These are phyloP conservation scores for Vitis rupestris DNA, from an alignment of 164 flowering plant species.

Conservation along the genomic window DNA sequence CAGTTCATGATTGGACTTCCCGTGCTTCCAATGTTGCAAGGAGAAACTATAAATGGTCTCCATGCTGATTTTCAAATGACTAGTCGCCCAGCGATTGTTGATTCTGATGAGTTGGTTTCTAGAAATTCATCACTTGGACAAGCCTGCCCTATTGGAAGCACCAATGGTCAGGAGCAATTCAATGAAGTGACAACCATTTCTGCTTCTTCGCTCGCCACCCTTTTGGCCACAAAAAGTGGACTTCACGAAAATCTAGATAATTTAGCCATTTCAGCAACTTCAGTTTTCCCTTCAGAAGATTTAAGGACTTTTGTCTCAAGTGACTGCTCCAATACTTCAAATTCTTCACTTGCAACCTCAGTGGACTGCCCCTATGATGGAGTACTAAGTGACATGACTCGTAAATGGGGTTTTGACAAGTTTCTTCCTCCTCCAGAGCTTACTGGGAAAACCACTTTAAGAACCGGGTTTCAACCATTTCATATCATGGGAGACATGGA, in stretches of 20 bases:
- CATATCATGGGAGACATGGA: slow-evolving; percentile 21
- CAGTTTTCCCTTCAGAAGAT: slow-evolving; percentile 29
- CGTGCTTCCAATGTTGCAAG: slow-evolving; percentile 29
- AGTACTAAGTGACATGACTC: slow-evolving; percentile 15
- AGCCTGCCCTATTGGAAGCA: slow-evolving; percentile 6
- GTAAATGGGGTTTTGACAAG: slow-evolving; percentile 32
- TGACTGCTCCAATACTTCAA: slow-evolving; percentile 26
- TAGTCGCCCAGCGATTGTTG: slow-evolving; percentile 13
- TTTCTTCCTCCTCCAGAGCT: slow-evolving; percentile 19
- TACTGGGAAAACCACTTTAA: slow-evolving; percentile 16
- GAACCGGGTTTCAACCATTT: slow-evolving; percentile 23
- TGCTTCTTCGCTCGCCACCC: slow-evolving; percentile 33
- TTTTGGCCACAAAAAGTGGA: slow-evolving; percentile 27
- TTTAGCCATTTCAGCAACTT: slow-evolving; percentile 19
- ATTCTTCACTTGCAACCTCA: slow-evolving; percentile 23
- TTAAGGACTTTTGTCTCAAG: slow-evolving; percentile 22
- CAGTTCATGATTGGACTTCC: slow-evolving; percentile 40
- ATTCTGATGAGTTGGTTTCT: slow-evolving; percentile 19
- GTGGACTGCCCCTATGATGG: slow-evolving; percentile 26
- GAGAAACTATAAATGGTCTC: slow-evolving; percentile 23
- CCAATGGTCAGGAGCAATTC: slow-evolving; percentile 29
- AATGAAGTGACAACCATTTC: slow-evolving; percentile 30
- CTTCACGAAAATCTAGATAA: slow-evolving; percentile 32
- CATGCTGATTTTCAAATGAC: slow-evolving; percentile 1
- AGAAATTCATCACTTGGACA: slow-evolving; percentile 15